Percentiles rank a stretch among this genome's conserved stretches.
Conservation (phyloP, 2,329 filamentous ascomycete species). For the Podosphaera aphanis region DNA sequence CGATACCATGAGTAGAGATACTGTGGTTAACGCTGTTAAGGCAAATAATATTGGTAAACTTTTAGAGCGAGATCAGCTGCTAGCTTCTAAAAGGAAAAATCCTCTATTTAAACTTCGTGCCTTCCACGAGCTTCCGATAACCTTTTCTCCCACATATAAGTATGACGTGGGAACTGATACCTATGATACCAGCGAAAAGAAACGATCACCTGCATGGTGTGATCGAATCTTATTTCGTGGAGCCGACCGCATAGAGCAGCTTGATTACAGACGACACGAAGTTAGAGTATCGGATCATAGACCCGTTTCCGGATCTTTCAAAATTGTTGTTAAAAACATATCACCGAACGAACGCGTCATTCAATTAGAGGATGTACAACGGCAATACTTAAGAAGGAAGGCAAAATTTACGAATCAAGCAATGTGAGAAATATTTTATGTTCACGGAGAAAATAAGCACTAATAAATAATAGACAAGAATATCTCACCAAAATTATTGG, state of each 20-base stretch:
- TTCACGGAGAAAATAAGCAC: no score
- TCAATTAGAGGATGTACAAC: conserved; percentile 50
- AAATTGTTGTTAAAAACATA: conserved; percentile 64
- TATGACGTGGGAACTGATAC: conserved; percentile 89
- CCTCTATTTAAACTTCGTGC: conserved; percentile 70
- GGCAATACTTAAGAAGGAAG: conserved; percentile 51
- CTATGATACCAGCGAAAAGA: conserved; percentile 90
- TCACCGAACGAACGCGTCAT: conserved; percentile 38
- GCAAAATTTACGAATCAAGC: conserved; percentile 46
- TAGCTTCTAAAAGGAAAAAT: conserved; percentile 72
- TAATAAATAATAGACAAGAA: no score
- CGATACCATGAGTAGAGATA: conserved; percentile 85
- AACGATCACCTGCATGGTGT: conserved; percentile 85
- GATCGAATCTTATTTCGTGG: conserved; percentile 72
- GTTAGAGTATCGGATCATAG: conserved; percentile 79
- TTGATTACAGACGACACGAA: conserved; percentile 75
- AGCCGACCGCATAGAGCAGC: conserved; percentile 60
- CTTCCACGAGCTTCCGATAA: conserved; percentile 77
- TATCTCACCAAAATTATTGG: no score
- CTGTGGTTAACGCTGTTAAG: conserved; percentile 66
- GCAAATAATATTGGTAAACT: conserved; percentile 63
- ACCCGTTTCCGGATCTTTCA: conserved; percentile 70
- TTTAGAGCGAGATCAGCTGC: conserved; percentile 77
- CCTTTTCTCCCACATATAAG: conserved; percentile 91
- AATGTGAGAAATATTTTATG: no score